Base-by-base conservation (phyloP, 106 monocot genomes). In the Triglochin maritima region DNA sequence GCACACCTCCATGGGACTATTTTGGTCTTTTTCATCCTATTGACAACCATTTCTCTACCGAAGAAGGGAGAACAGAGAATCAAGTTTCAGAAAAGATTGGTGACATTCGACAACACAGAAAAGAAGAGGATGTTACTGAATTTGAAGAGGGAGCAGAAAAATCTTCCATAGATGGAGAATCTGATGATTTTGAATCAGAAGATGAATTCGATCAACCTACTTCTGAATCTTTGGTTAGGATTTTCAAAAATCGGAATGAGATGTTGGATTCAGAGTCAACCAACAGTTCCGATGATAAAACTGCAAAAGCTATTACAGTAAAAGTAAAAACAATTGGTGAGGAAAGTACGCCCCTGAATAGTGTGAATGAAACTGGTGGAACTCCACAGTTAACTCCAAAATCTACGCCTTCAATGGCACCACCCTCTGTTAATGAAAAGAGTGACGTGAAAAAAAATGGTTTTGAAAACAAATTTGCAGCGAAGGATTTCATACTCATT, bases 41-140 rank as follows among this genome's bases (percentile, higher is more conserved):
- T 44, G 88, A 98, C 15, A 76, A 74, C 46, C 81, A 87, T 13
- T 77, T 82, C n/a, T 82, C 91, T 8, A 72, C 83, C 68, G 76
- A 85, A 46, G 85, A 88, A 44, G 78, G 64, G 44, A 79, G 67
- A 52, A 61, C 29, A 50, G 56, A 62, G 70, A 68, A 58, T 63
- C 77, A 74, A 53, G 76, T 53, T 8, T 80, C 87, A 9, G 76
- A 81, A 13, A 75, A 63, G 72, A 66, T 47, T 43, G 83, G 83
- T 66, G 77, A 83, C 65, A 79, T 84, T 15, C 62, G 54, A 48
- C 74, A 62, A 44, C 75, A 85, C 14, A 74, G 82, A 62, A 83
- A 90, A 72, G 90, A 91, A 50, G 87, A 88, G 66, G 91, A 82
- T 17, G 84, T 88, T 69, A 91, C 91, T 58, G 91, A 91, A 29